Base-by-base conservation (phyloP, 2,329 filamentous ascomycete species). In the Xylaria polymorpha region DNA sequence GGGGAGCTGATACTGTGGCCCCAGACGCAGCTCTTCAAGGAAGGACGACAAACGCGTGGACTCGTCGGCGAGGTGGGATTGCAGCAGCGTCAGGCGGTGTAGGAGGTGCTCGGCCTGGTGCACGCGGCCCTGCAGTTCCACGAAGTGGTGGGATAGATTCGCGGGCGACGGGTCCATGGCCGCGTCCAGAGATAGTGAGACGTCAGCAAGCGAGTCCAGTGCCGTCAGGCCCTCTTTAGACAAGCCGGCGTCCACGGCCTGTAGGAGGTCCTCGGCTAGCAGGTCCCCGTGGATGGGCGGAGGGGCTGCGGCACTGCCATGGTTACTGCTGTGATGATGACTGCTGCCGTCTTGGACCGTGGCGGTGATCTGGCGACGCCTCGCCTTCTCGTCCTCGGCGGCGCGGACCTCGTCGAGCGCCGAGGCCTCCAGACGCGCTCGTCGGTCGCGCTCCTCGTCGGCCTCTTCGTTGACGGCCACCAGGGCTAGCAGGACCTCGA, bases 401-500 rank as follows among this genome's bases (percentile, higher is more conserved):
- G 72, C 77, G 10, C 59, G 69, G 20, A 91, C 77, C 66, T 89
- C 85, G 15, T 83, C 80, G 4, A 93, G 80, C 1, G 90, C 87
- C 37, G 85, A 83, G 43, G 85, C 83, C 73, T 94, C 90, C 18
- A 91, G 81, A 22, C 83, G 82, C 35, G 86, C 83, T 10, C 92
- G 75, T 1, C 91, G 80, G 2, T 83, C 82, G 18, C 85, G 84
- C 73, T 92, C 90, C 74, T 94, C 92, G 72, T 94, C 92, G 6
- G 92, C 92, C 14, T 87, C 82, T 77, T 97, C 94, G 78, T 96
- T 97, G 50, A 90, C 84, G 12, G 90, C 85, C 22, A 92, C 92
- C 8, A 97, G 85, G 32, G 91, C 87, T 9, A 97, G 86, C 4
- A 97, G 85, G 1, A 87, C 89, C 72, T 89, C 90, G 59, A 97